Evolutionary conservation across 2,329 filamentous ascomycete genomes (phyloP).

Genomic region (Monosporascus cannonballus): DNA sequence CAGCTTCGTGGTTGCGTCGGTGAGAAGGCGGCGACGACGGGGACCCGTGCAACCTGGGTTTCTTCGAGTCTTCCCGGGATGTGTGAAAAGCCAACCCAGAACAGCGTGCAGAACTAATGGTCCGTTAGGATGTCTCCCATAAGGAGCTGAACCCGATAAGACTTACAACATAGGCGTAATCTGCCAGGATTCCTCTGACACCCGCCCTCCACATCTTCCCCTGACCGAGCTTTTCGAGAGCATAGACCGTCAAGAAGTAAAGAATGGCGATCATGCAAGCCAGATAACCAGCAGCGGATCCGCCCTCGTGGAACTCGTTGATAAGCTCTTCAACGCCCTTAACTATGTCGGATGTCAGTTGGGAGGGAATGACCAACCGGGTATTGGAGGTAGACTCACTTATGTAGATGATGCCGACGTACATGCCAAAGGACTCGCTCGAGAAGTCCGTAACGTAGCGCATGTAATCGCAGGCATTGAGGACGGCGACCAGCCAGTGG

Average conservation of each 20-base stretch:
- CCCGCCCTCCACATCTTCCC: constrained; percentile 37
- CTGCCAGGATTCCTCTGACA: constrained; percentile 40
- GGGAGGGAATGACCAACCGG: constrained; percentile 21
- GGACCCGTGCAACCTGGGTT: constrained; percentile 34
- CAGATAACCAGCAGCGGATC: constrained; percentile 38
- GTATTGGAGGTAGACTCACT: constrained; percentile 22
- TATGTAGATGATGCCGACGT: constrained; percentile 51
- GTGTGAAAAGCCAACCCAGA: too few relatives aligned
- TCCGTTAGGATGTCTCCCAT: background rate
- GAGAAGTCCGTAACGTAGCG: constrained; percentile 53
- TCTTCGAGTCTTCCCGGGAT: constrained; percentile 39
- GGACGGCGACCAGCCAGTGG: constrained; percentile 48
- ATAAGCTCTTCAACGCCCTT: constrained; percentile 52
- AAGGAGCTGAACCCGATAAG: background rate
- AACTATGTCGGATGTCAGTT: constrained; percentile 25
- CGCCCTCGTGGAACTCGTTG: constrained; percentile 38
- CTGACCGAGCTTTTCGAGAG: constrained; percentile 41
- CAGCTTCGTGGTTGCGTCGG: constrained; percentile 39
- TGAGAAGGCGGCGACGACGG: constrained; percentile 37
- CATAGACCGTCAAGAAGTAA: constrained; percentile 45
- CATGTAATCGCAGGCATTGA: constrained; percentile 52
- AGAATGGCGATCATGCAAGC: constrained; percentile 22
- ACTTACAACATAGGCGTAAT: constrained; percentile 44
- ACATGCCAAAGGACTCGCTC: constrained; percentile 46
- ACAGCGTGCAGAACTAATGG: too few relatives aligned